phyloP scores from a whole-genome alignment of 768 basidiomycete genomes.

The Cystobasidium ongulense region DNA sequence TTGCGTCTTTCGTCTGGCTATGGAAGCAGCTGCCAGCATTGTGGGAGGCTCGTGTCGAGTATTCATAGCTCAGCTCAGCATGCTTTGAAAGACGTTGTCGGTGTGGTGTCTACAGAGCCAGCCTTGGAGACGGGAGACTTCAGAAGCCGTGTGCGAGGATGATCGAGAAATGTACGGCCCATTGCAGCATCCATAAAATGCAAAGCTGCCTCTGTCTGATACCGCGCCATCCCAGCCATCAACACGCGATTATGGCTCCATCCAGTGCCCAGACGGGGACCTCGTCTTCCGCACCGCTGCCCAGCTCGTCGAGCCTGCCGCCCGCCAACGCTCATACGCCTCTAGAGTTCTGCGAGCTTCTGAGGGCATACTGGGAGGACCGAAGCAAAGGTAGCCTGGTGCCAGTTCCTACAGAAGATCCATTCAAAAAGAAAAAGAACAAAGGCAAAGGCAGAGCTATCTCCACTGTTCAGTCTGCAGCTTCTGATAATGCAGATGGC shows the following conservation, averaged over 20 bases:
- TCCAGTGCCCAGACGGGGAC: neutral
- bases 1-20: too few relatives aligned
- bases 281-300: neutral
- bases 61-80: too few relatives aligned
- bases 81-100: too few relatives aligned
- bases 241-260: neutral
- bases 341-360: conserved; percentile 2
- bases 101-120: too few relatives aligned
- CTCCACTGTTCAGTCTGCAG: neutral
- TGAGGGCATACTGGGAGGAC: neutral
- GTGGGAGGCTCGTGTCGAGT: too few relatives aligned
- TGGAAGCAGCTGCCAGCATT: too few relatives aligned
- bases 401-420: neutral
- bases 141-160: neutral
- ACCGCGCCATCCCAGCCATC: neutral
- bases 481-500: neutral
- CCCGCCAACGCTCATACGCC: neutral
- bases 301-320: neutral
- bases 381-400: neutral
- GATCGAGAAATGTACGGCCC: neutral
- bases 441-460: neutral
- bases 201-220: neutral
- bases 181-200: neutral
- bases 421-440: neutral
- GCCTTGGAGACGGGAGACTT: too few relatives aligned